Percentiles rank a stretch among this genome's conserved stretches.
phyloP scores from a whole-genome alignment of 2,329 filamentous ascomycete genomes.

The Trichophyton rubrum region DNA sequence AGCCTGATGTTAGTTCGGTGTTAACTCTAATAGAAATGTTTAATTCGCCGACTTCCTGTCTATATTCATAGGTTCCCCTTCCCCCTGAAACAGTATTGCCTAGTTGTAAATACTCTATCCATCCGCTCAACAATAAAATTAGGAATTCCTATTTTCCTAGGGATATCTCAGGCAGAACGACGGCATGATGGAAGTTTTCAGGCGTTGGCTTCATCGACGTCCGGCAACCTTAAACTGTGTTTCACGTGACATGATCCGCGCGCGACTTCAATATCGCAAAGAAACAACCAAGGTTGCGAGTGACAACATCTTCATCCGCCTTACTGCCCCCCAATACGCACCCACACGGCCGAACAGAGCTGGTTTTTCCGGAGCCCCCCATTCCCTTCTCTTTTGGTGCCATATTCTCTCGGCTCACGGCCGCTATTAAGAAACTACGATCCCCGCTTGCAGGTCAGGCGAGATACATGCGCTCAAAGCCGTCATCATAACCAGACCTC shows the following conservation, averaged over 20 bases:
- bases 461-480: not conserved
- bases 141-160: too few species aligned
- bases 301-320: not conserved
- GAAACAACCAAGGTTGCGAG: not conserved
- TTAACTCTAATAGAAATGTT: not conserved
- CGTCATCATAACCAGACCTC: not conserved
- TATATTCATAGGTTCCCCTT: not conserved
- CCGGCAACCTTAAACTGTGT: not conserved
- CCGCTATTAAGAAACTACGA: not conserved
- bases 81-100: not conserved
- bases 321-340: not conserved
- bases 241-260: not conserved
- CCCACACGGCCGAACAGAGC: not conserved
- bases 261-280: not conserved
- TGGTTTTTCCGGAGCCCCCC: not conserved
- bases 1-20: not conserved
- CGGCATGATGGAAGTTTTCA: not conserved
- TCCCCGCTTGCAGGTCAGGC: not conserved
- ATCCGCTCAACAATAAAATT: too few species aligned
- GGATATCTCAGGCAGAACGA: too few species aligned
- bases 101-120: too few species aligned
- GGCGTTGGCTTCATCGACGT: not conserved
- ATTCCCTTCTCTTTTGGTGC: not conserved
- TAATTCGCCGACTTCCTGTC: not conserved
- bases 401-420: not conserved